Percentiles rank a stretch among this genome's conserved stretches.
These are phyloP conservation scores for Saccharum officinarum DNA, from an alignment of 176 grass and related monocot species.

Conservation along the genomic window DNA sequence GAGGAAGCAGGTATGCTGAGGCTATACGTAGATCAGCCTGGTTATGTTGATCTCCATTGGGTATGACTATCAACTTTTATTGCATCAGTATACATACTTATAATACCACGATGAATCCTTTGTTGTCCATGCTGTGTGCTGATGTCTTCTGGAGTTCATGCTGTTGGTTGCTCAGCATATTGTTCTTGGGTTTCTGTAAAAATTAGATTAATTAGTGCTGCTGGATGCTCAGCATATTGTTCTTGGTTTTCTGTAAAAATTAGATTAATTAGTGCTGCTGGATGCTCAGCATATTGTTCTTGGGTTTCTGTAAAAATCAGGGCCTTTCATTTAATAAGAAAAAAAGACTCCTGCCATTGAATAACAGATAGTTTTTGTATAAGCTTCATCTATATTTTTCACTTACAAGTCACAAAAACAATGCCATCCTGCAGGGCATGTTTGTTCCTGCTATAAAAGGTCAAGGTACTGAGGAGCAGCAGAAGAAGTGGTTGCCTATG, in stretches of 20 bases:
- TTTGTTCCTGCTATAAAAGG: slow-evolving; percentile 99
- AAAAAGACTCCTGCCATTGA: background rate
- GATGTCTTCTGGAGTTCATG: background rate
- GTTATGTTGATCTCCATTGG: slow-evolving; percentile 96
- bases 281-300: background rate
- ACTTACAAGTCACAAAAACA: background rate
- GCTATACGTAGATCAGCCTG: slow-evolving; percentile 79
- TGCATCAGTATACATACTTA: background rate
- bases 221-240: background rate
- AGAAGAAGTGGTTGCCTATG: slow-evolving; percentile 88
- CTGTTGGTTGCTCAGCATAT: background rate
- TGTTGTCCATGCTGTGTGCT: background rate
- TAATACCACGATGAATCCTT: background rate
- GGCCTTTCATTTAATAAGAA: background rate
- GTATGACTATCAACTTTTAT: slow-evolving; percentile 37
- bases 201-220: background rate
- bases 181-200: background rate
- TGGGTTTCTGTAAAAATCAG: background rate
- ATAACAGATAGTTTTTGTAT: background rate
- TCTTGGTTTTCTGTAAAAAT: slow-evolving; percentile 7
- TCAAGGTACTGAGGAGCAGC: slow-evolving; percentile 91
- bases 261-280: background rate
- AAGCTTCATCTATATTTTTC: background rate
- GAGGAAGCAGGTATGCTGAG: slow-evolving; percentile 84
- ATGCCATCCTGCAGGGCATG: slow-evolving; percentile 67